Conservation (phyloP, 73 alveolate genomes). For the Blepharisma stoltei region DNA sequence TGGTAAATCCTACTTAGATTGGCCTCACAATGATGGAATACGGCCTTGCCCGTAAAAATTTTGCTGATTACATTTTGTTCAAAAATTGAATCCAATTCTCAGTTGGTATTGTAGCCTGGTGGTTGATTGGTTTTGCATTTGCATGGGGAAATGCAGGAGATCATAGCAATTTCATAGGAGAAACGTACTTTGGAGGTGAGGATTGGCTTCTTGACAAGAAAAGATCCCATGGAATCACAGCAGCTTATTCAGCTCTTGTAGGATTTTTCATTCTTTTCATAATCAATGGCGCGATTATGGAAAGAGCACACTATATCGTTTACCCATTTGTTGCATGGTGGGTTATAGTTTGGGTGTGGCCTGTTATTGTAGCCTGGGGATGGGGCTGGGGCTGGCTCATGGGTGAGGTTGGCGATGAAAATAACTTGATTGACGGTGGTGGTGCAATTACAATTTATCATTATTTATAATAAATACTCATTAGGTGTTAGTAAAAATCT, state of each 20-base stretch:
- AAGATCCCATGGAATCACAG: background rate
- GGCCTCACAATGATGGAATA: background rate
- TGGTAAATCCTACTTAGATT: conserved; percentile 4
- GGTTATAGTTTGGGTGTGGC: conserved; percentile 19
- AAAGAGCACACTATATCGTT: background rate
- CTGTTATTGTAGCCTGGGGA: conserved; percentile 5
- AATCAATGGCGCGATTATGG: background rate
- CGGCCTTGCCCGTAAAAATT: background rate
- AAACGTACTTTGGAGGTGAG: conserved; percentile 26
- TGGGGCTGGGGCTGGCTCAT: conserved; percentile 23
- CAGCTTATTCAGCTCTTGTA: background rate
- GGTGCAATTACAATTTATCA: conserved; percentile 3
- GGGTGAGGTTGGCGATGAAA: background rate
- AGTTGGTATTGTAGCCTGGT: background rate
- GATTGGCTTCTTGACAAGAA: background rate
- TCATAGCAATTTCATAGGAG: conserved; percentile 2
- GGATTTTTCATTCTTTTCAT: background rate
- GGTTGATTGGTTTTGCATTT: too few relatives aligned
- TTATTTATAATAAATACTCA: too few relatives aligned
- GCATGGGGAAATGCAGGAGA: too few relatives aligned
- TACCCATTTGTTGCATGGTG: background rate
- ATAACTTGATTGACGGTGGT: background rate
- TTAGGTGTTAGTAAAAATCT: too few relatives aligned
- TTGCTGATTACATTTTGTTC: background rate
- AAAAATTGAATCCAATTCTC: background rate